phyloP scores from a whole-genome alignment of 768 basidiomycete species.

The Hypholoma sublateritium region DNA sequence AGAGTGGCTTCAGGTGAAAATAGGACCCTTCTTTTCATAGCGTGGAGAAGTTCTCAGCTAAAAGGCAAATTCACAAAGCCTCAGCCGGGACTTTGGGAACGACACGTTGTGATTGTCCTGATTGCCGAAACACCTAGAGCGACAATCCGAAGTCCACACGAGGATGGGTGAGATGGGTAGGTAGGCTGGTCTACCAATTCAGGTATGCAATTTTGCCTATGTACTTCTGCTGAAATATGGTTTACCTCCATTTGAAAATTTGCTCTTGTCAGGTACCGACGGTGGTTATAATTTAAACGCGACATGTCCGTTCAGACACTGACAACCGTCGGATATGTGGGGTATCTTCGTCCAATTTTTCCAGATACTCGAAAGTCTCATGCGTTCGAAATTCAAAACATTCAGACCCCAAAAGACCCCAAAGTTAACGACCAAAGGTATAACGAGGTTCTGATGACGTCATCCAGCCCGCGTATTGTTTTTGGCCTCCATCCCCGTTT shows the following conservation, averaged over 20 bases:
- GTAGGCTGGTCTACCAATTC: neutral
- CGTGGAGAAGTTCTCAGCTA: constrained; percentile 1
- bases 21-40: neutral
- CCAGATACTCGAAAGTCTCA: neutral
- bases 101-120: constrained; percentile 8
- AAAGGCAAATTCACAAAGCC: neutral
- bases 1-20: neutral
- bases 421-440: neutral
- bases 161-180: neutral
- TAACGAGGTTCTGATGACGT: neutral
- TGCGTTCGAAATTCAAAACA: neutral
- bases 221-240: neutral
- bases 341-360: neutral
- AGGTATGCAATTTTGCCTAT: neutral
- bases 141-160: constrained; percentile 6
- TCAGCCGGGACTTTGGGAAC: neutral
- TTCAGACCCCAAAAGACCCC: neutral
- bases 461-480: neutral
- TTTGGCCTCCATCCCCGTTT: neutral
- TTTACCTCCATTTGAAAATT: neutral
- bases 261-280: neutral
- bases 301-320: neutral
- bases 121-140: constrained; percentile 1
- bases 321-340: neutral
- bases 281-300: neutral